phyloP scores from a whole-genome alignment of 768 basidiomycete species.

The Pleurotus salmoneostramineus region DNA sequence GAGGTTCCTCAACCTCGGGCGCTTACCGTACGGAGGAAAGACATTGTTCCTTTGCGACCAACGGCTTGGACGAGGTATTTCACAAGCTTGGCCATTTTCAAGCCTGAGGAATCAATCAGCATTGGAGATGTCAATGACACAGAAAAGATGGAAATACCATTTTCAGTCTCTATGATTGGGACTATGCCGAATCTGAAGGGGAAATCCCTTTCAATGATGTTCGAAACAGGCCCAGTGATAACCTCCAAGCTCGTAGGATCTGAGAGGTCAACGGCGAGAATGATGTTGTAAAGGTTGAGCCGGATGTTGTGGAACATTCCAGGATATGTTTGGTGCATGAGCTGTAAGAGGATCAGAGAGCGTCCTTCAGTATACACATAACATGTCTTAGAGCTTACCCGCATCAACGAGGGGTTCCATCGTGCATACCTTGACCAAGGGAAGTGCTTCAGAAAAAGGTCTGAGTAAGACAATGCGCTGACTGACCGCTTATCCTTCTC shows the following conservation, averaged over 20 bases:
- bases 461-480: constrained; percentile 7
- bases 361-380: neutral
- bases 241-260: constrained; percentile 54
- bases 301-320: constrained; percentile 74
- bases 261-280: constrained; percentile 81
- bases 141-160: constrained; percentile 20
- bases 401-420: constrained; percentile 47
- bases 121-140: neutral
- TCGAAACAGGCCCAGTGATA: constrained; percentile 58
- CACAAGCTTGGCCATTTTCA: constrained; percentile 69
- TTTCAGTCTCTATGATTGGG: constrained; percentile 56
- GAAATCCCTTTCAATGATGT: constrained; percentile 67
- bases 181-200: constrained; percentile 88
- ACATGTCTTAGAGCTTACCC: constrained; percentile 29
- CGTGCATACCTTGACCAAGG: constrained; percentile 37
- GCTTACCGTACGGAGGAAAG: constrained; percentile 53
- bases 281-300: constrained; percentile 79
- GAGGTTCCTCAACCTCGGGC: neutral
- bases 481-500: constrained; percentile 73
- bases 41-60: constrained; percentile 60
- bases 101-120: constrained; percentile 31
- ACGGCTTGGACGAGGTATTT: constrained; percentile 61
- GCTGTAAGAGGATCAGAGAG: constrained; percentile 30
- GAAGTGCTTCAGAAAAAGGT: neutral
- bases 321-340: constrained; percentile 76